Conservation (phyloP, 2,329 filamentous ascomycete species). For the Aspergillus novoparasiticus region DNA sequence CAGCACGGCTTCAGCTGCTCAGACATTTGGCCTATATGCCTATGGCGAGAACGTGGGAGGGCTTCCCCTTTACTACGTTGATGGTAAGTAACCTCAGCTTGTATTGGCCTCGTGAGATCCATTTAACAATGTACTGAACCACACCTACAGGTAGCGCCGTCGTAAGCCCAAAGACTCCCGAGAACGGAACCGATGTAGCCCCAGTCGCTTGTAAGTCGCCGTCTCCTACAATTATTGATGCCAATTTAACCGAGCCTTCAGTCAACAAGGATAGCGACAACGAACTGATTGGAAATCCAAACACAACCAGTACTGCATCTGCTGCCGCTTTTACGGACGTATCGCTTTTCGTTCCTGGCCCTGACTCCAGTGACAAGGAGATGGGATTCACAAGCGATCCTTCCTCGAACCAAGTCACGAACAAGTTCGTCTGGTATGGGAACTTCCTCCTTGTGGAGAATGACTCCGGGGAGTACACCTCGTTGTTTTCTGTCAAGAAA, state of each 20-base stretch:
- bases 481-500: constrained; percentile 17
- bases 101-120: not conserved
- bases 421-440: constrained; percentile 19
- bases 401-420: constrained; percentile 8
- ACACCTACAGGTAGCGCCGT: not conserved
- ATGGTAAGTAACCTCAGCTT: constrained; percentile 1
- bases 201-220: not conserved
- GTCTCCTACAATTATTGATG: no score
- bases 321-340: constrained; percentile 4
- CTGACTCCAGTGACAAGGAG: constrained; percentile 9
- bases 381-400: constrained; percentile 10
- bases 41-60: constrained; percentile 17
- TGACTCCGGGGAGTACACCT: constrained; percentile 13
- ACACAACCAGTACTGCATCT: not conserved
- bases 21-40: constrained; percentile 12
- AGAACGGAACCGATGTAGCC: not conserved
- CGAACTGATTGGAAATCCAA: constrained; percentile 15
- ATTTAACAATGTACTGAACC: not conserved
- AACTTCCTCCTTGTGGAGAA: constrained; percentile 17
- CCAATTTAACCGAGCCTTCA: not conserved
- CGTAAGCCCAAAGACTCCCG: not conserved
- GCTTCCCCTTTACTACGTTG: constrained; percentile 14
- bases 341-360: constrained; percentile 11
- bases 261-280: not conserved
- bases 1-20: not conserved